These are phyloP conservation scores for Plenodomus tracheiphilus DNA, from an alignment of 2,329 filamentous ascomycete species.

Conservation along the genomic window DNA sequence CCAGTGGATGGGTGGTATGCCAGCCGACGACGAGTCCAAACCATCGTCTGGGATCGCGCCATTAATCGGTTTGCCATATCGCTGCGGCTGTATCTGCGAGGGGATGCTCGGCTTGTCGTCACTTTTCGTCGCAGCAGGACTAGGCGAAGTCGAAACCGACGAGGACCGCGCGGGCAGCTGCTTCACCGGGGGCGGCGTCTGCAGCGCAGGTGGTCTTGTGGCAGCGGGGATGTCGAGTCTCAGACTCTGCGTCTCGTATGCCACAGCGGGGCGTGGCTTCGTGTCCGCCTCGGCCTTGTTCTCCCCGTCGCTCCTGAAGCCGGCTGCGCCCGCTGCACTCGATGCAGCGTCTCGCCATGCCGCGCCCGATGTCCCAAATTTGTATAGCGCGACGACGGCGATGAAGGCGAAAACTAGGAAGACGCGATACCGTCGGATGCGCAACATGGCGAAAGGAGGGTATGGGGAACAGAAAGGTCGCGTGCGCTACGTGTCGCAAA, in stretches of 20 bases:
- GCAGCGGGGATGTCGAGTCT: constrained; percentile 37
- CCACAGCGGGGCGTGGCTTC: constrained; percentile 29
- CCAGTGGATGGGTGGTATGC: constrained; percentile 62
- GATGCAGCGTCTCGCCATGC: constrained; percentile 40
- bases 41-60: constrained; percentile 24
- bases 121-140: constrained; percentile 10
- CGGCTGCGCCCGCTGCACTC: constrained; percentile 21
- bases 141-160: constrained; percentile 10
- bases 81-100: constrained; percentile 15
- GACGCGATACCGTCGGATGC: constrained; percentile 64
- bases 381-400: constrained; percentile 58
- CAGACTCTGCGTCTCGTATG: constrained; percentile 38
- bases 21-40: constrained; percentile 10
- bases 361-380: constrained; percentile 53
- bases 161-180: constrained; percentile 11
- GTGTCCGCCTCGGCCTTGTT: constrained; percentile 20
- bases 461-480: constrained; percentile 8
- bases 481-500: constrained; percentile 11
- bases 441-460: constrained; percentile 52
- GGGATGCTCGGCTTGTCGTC: constrained; percentile 22
- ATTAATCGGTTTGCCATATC: constrained; percentile 9
- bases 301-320: constrained; percentile 19
- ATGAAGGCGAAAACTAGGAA: constrained; percentile 61
- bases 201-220: constrained; percentile 22
- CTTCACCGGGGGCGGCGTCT: constrained; percentile 37